Conservation (phyloP, 2,329 filamentous ascomycete species). For the Hansfordia pulvinata region DNA sequence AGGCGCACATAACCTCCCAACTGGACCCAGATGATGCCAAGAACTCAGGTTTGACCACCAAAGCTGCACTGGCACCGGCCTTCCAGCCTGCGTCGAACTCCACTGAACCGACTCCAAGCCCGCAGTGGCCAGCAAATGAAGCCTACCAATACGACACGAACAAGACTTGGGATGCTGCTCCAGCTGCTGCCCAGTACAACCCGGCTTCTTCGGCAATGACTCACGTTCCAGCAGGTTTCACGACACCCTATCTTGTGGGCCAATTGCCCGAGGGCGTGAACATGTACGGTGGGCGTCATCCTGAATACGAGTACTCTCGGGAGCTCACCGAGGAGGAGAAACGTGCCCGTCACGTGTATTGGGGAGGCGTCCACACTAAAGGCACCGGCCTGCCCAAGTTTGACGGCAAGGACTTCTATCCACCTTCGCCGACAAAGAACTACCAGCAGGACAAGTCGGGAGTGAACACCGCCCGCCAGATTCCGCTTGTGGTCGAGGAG, state of each 20-base stretch:
- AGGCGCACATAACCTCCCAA: too few relatives aligned
- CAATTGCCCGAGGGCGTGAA: slow-evolving; percentile 29
- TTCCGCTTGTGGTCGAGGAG: slow-evolving; percentile 4
- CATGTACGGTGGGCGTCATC: slow-evolving; percentile 23
- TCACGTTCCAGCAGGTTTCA: slow-evolving; percentile 2
- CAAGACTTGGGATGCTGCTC: too few relatives aligned
- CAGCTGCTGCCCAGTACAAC: too few relatives aligned
- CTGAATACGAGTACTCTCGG: slow-evolving; percentile 40
- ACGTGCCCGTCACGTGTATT: slow-evolving; percentile 45
- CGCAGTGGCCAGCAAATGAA: too few relatives aligned
- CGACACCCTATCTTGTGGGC: slow-evolving; percentile 41
- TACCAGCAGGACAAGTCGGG: slow-evolving; percentile 1
- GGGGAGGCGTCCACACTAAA: slow-evolving; percentile 39
- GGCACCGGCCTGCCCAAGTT: slow-evolving; percentile 45
- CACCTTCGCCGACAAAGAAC: slow-evolving; percentile 35
- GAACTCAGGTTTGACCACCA: slow-evolving; percentile 21
- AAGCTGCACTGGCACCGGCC: slow-evolving; percentile 32
- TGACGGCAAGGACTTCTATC: slow-evolving; percentile 52
- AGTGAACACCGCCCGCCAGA: not conserved
- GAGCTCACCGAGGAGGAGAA: slow-evolving; percentile 45
- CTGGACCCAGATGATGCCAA: slow-evolving; percentile 6
- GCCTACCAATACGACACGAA: too few relatives aligned
- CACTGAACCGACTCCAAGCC: slow-evolving; percentile 3
- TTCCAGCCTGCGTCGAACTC: slow-evolving; percentile 27
- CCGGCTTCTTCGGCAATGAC: too few relatives aligned